Percentiles rank a stretch among this genome's conserved stretches.
These are phyloP conservation scores for Candida lessepsii DNA, from an alignment of 805 yeast genomes.

Conservation along the genomic window DNA sequence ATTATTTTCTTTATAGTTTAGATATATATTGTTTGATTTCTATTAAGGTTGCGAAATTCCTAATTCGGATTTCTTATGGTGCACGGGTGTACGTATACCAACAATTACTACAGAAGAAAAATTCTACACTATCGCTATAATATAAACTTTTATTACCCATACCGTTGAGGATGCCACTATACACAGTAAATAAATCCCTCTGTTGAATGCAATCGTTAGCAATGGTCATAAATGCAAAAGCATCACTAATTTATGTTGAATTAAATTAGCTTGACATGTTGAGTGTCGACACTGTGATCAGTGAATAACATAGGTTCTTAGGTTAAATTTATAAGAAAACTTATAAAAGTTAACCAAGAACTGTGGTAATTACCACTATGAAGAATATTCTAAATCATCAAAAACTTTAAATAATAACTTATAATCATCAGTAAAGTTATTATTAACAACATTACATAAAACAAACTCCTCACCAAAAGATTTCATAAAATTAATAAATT, in stretches of 20 bases:
- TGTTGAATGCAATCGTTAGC: slow-evolving; percentile 31
- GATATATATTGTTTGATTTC: too few species aligned
- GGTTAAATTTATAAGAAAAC: not conserved
- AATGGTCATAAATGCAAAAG: slow-evolving; percentile 1
- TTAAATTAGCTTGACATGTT: slow-evolving; percentile 30
- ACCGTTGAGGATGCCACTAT: slow-evolving; percentile 52
- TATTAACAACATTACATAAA: slow-evolving; percentile 86
- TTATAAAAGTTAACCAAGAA: too few species aligned
- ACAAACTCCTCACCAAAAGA: slow-evolving; percentile 58
- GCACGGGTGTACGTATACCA: too few species aligned
- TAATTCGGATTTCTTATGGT: too few species aligned
- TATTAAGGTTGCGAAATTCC: too few species aligned
- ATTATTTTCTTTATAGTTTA: too few species aligned
- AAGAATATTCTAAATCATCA: slow-evolving; percentile 20
- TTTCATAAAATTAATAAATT: slow-evolving; percentile 43
- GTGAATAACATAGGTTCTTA: slow-evolving; percentile 9
- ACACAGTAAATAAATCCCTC: slow-evolving; percentile 27
- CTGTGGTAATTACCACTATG: not conserved
- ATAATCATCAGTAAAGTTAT: slow-evolving; percentile 62
- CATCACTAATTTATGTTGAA: slow-evolving; percentile 23
- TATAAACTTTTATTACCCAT: slow-evolving; percentile 20
- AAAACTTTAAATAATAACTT: slow-evolving; percentile 58
- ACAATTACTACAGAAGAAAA: too few species aligned
- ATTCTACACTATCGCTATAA: not conserved
- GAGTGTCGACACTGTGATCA: slow-evolving; percentile 28